These are phyloP conservation scores for Cyclospora cayetanensis DNA, from an alignment of 169 alveolate genomes.

Conservation along the genomic window DNA sequence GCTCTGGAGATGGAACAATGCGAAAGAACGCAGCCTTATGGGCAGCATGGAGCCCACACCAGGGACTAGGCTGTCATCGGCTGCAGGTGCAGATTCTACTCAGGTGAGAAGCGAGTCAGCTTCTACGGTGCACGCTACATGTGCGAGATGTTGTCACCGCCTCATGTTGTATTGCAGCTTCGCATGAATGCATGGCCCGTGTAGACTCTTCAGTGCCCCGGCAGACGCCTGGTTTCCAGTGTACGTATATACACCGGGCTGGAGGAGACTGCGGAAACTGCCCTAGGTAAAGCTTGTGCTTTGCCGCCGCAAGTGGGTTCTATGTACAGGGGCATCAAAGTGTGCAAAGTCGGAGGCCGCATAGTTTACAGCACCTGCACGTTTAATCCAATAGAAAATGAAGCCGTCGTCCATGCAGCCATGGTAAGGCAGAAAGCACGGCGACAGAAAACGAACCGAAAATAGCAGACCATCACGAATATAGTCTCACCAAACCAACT, in stretches of 20 bases:
- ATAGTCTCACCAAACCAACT: too few relatives aligned
- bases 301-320: constrained; percentile 24
- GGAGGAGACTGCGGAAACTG: neutral
- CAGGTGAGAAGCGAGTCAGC: constrained; percentile 32
- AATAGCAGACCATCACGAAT: too few relatives aligned
- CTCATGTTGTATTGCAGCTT: too few relatives aligned
- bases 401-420: constrained; percentile 92
- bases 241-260: neutral
- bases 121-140: neutral
- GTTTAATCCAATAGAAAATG: constrained; percentile 95
- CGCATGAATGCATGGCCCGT: neutral
- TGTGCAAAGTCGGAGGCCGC: constrained; percentile 91
- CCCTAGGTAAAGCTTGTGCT: constrained; percentile 81
- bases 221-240: neutral
- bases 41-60: constrained; percentile 76
- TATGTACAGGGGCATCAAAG: constrained; percentile 83
- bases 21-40: constrained; percentile 92
- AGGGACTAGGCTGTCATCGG: constrained; percentile 57
- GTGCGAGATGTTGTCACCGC: too few relatives aligned
- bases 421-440: too few relatives aligned
- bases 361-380: constrained; percentile 95
- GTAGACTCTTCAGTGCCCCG: neutral
- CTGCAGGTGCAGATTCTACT: constrained; percentile 71
- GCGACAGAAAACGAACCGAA: too few relatives aligned
- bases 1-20: constrained; percentile 96